These are phyloP conservation scores for Sarocladium kiliense DNA, from an alignment of 2,329 filamentous ascomycete genomes.

Conservation along the genomic window DNA sequence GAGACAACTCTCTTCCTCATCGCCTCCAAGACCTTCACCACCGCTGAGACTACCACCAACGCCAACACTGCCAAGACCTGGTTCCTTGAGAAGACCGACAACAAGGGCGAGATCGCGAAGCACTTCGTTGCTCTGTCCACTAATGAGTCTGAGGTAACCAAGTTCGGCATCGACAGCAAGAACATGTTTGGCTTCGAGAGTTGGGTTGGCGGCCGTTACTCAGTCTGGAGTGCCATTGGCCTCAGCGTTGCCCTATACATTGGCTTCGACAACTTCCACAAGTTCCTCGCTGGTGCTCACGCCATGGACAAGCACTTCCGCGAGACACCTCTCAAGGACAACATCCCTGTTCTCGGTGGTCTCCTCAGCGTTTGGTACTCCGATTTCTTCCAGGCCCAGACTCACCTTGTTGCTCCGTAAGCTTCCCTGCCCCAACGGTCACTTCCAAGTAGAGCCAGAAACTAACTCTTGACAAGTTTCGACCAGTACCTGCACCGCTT, in stretches of 20 bases:
- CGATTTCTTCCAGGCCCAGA: slow-evolving; percentile 97
- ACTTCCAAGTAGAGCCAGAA: neutral
- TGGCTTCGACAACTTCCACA: slow-evolving; percentile 94
- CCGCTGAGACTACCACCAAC: slow-evolving; percentile 94
- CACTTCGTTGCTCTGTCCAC: slow-evolving; percentile 98
- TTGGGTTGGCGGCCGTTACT: slow-evolving; percentile 98
- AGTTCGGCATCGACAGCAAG: slow-evolving; percentile 97
- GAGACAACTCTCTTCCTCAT: slow-evolving; percentile 99
- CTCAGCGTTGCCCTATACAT: slow-evolving; percentile 92
- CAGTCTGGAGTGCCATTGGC: slow-evolving; percentile 97
- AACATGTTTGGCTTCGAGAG: slow-evolving; percentile 99
- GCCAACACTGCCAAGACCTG: slow-evolving; percentile 95
- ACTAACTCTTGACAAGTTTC: slow-evolving; percentile 51
- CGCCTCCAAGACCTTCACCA: slow-evolving; percentile 99
- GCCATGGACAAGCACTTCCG: slow-evolving; percentile 99
- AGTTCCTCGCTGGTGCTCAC: slow-evolving; percentile 91
- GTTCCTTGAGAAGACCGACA: slow-evolving; percentile 78
- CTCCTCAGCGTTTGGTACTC: slow-evolving; percentile 98
- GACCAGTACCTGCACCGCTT: slow-evolving; percentile 99
- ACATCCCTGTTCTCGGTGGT: slow-evolving; percentile 89
- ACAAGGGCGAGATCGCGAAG: slow-evolving; percentile 88
- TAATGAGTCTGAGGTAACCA: slow-evolving; percentile 90
- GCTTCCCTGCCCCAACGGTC: slow-evolving; percentile 29
- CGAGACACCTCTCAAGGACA: slow-evolving; percentile 83
- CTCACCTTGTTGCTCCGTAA: slow-evolving; percentile 91